Evolutionary conservation across 331 rosid species (phyloP).

Genomic region (Erythrophleum ivorense): DNA sequence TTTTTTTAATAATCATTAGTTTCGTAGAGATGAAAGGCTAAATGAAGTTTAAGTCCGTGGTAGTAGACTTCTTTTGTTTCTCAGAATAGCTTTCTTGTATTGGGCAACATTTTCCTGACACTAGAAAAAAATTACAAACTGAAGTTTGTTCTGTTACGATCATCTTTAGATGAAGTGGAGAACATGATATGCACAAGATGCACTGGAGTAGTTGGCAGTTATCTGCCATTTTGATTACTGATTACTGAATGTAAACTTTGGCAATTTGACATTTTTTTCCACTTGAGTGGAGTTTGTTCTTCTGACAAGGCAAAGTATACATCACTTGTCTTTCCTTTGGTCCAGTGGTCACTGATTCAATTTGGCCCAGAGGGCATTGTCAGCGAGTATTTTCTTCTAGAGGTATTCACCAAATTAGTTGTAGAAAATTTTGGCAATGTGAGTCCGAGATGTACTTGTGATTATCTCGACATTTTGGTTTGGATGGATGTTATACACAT

Average conservation of each 20-base stretch:
- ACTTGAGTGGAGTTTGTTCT: not conserved
- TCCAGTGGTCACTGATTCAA: not conserved
- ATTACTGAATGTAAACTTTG: not conserved
- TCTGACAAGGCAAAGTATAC: not conserved
- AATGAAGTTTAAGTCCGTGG: conserved; percentile 35
- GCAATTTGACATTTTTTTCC: too few species aligned
- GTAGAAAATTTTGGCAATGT: too few species aligned
- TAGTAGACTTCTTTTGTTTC: conserved; percentile 23
- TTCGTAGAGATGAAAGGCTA: conserved; percentile 29
- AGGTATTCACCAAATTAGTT: too few species aligned
- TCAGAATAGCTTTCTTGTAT: conserved; percentile 20
- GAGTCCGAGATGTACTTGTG: too few species aligned
- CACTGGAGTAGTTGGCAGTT: not conserved
- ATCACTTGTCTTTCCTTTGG: not conserved
- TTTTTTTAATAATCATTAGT: not conserved
- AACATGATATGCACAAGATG: not conserved
- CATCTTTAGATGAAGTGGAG: not conserved
- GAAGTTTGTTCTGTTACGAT: not conserved
- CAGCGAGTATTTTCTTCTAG: too few species aligned
- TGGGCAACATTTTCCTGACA: conserved; percentile 13
- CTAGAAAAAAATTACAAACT: not conserved
- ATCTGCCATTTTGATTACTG: not conserved
- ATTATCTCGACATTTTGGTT: too few species aligned
- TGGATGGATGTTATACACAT: too few species aligned
- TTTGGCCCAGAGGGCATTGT: not conserved